Percentiles rank a stretch among this genome's conserved stretches.
phyloP scores from a whole-genome alignment of 192 early-diverging fungal genomes.

The Backusella liffmaniae region DNA sequence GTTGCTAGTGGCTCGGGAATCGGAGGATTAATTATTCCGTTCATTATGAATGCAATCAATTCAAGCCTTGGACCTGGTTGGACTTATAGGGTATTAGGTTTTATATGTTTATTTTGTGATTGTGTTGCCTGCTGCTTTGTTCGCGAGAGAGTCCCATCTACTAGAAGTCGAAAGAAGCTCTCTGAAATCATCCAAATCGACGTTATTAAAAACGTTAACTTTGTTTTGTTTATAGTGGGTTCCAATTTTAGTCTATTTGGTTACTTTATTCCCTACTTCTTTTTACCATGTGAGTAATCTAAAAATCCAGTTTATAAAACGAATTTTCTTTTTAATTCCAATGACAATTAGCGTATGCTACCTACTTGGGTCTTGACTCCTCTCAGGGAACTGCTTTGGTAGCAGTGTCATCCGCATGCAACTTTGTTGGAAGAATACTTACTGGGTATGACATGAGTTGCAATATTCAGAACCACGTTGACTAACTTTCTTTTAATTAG shows the following conservation, averaged over 20 bases:
- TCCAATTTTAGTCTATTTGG: constrained; percentile 20
- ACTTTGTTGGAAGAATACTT: constrained; percentile 33
- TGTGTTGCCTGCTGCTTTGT: constrained; percentile 8
- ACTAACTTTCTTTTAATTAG: not conserved
- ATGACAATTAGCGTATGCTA: constrained; percentile 20
- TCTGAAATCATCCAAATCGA: constrained; percentile 18
- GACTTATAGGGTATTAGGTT: constrained; percentile 36
- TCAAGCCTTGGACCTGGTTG: constrained; percentile 51
- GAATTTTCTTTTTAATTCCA: not conserved
- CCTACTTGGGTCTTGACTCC: constrained; percentile 14
- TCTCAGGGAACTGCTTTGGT: constrained; percentile 22
- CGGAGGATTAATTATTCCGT: constrained; percentile 66
- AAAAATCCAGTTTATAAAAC: not conserved
- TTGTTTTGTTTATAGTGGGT: constrained; percentile 21
- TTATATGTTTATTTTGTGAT: constrained; percentile 19
- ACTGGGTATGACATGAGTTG: not conserved
- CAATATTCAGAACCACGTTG: not conserved
- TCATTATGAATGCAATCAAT: constrained; percentile 57
- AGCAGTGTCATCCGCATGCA: constrained; percentile 17
- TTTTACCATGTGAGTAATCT: constrained; percentile 20
- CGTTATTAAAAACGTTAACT: constrained; percentile 23
- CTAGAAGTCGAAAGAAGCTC: constrained; percentile 9
- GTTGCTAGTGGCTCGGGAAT: constrained; percentile 64
- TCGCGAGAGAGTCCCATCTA: constrained; percentile 12
- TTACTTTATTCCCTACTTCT: constrained; percentile 32